Conservation (phyloP, 768 basidiomycete genomes). For the Boletus rufocinnamomeus region DNA sequence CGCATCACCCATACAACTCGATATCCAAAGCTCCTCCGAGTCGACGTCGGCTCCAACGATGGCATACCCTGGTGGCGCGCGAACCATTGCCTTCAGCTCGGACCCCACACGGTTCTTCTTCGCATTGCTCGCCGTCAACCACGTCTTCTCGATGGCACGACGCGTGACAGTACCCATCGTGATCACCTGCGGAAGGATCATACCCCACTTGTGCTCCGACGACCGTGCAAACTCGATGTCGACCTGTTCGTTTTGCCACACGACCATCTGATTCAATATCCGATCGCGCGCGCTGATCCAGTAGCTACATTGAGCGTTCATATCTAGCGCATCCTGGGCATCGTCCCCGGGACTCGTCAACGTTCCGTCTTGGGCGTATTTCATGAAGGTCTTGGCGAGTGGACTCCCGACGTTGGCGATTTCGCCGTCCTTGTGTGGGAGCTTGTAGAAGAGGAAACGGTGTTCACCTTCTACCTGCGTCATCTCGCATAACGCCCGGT, state of each 20-base stretch:
- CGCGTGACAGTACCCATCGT: conserved; percentile 99
- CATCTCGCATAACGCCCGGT: conserved; percentile 56
- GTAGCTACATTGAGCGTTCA: conserved; percentile 95
- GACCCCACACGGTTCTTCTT: conserved; percentile 98
- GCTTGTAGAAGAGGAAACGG: conserved; percentile 77
- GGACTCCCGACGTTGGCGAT: conserved; percentile 94
- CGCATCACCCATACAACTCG: conserved; percentile 96
- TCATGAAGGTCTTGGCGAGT: conserved; percentile 85
- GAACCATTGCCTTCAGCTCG: conserved; percentile 97
- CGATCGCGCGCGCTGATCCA: conserved; percentile 96
- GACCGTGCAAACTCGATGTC: conserved; percentile 52
- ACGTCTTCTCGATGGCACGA: conserved; percentile 95
- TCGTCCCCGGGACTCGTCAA: conserved; percentile 79
- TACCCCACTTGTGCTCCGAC: conserved; percentile 64
- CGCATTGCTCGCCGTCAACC: conserved; percentile 97
- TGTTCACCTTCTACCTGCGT: conserved; percentile 36
- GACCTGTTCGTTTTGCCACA: conserved; percentile 64
- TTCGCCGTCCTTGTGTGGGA: conserved; percentile 96
- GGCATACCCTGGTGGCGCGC: conserved; percentile 88
- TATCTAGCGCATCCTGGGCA: conserved; percentile 81
- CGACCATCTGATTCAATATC: conserved; percentile 89
- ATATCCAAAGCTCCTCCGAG: conserved; percentile 99
- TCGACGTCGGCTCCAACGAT: conserved; percentile 99
- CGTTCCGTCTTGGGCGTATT: conserved; percentile 84
- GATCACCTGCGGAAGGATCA: conserved; percentile 94